Conservation (phyloP, 2,329 filamentous ascomycete species). For the Dactylellina parvicollis region DNA sequence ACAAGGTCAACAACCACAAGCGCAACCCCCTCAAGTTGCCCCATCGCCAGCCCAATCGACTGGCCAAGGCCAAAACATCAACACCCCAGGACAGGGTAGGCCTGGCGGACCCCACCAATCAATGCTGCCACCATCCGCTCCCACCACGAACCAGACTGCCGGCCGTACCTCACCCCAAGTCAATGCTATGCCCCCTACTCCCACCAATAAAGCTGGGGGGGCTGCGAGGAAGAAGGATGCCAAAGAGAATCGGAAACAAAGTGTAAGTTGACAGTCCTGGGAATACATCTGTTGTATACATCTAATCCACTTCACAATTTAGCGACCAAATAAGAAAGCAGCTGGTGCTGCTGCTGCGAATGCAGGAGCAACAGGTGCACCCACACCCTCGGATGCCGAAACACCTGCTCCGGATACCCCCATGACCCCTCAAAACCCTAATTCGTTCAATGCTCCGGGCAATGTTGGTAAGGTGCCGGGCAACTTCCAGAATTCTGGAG, state of each 20-base stretch:
- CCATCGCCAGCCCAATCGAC: conserved; percentile 63
- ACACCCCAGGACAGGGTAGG: conserved; percentile 68
- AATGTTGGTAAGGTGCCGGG: conserved; percentile 40
- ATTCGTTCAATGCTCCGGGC: conserved; percentile 31
- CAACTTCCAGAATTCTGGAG: conserved; percentile 33
- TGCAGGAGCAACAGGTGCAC: conserved; percentile 24
- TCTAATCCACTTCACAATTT: background rate
- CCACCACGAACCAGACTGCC: conserved; percentile 67
- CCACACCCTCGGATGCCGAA: conserved; percentile 46
- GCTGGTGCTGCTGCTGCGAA: conserved; percentile 64
- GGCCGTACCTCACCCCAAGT: conserved; percentile 71
- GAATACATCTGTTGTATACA: conserved; percentile 56
- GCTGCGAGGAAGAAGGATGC: conserved; percentile 80
- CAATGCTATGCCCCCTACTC: conserved; percentile 76
- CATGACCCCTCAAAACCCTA: conserved; percentile 42
- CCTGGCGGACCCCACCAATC: conserved; percentile 77
- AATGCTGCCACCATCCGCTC: conserved; percentile 75
- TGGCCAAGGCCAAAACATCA: conserved; percentile 57
- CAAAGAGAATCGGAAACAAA: conserved; percentile 75
- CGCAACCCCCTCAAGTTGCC: conserved; percentile 59
- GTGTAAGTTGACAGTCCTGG: conserved; percentile 59
- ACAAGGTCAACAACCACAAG: conserved; percentile 62
- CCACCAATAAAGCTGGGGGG: conserved; percentile 76
- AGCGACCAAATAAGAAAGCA: conserved; percentile 72
- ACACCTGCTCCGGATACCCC: conserved; percentile 45